Conservation (phyloP, 805 yeast species). For the Cyberlindnera nakhonratchasimensis region DNA sequence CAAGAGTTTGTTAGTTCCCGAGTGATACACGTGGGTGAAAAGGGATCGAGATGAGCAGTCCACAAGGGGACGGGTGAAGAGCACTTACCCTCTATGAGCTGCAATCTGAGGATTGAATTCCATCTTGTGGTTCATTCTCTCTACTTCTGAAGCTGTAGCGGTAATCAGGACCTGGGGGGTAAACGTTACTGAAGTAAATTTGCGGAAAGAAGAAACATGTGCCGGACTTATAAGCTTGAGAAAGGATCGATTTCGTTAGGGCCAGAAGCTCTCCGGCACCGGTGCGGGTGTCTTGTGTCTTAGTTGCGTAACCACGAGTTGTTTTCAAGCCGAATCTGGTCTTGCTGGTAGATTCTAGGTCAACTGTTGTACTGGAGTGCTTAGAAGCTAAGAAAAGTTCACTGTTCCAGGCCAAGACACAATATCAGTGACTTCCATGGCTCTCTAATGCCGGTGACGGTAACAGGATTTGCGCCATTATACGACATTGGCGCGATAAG, state of each 20-base stretch:
- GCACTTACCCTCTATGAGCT: conserved; percentile 19
- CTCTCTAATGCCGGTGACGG: not conserved
- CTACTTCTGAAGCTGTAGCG: not conserved
- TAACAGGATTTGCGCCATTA: not conserved
- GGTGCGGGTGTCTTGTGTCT: not conserved
- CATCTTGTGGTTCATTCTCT: not conserved
- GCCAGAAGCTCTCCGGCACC: not conserved
- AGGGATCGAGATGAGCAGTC: no score
- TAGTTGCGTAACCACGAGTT: no score
- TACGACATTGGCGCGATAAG: conserved; percentile 11
- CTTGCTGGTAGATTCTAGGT: no score
- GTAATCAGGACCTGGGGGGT: not conserved
- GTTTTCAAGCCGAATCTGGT: no score
- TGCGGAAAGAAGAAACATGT: not conserved
- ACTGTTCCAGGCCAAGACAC: no score
- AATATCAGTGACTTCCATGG: no score
- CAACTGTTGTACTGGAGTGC: no score
- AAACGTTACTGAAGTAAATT: not conserved
- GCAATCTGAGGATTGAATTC: conserved; percentile 8
- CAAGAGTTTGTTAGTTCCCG: not conserved
- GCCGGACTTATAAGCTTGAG: not conserved
- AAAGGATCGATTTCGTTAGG: no score
- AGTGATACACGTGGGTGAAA: not conserved
- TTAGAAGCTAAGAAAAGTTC: no score
- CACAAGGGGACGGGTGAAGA: not conserved